A percentile compares a stretch with the other conserved stretches of the same genome.
phyloP scores from a whole-genome alignment of 306 rosid genomes.

The Hippophae tibetana region DNA sequence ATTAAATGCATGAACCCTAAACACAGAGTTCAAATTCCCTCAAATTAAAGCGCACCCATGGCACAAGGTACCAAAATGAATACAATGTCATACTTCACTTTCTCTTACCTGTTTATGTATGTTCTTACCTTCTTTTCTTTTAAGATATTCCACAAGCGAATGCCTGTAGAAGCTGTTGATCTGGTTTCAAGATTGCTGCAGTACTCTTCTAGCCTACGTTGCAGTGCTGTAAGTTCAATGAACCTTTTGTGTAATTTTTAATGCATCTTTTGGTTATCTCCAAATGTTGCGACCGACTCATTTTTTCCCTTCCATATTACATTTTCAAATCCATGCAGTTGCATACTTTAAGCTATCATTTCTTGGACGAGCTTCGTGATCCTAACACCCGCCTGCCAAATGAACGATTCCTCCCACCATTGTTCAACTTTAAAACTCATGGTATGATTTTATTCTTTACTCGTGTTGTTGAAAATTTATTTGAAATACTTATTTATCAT shows the following conservation, averaged over 20 bases:
- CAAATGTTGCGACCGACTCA: no score
- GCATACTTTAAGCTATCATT: no score
- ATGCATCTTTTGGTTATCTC: no score
- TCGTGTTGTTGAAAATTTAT: no score
- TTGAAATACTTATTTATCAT: no score
- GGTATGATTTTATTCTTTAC: no score
- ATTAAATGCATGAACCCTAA: conserved; percentile 98
- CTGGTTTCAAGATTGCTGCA: conserved; percentile 88
- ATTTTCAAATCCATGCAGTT: no score
- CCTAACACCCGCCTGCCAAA: no score
- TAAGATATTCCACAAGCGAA: conserved; percentile 90
- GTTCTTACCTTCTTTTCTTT: conserved; percentile 8
- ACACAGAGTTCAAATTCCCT: conserved; percentile 95
- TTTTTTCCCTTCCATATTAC: no score
- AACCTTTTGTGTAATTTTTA: neutral
- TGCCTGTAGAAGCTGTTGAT: conserved; percentile 99
- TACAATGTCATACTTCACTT: conserved; percentile 1
- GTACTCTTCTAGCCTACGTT: conserved; percentile 86
- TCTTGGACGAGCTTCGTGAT: no score
- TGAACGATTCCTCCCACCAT: no score
- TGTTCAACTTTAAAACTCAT: no score
- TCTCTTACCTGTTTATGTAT: neutral
- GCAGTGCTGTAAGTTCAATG: conserved; percentile 70
- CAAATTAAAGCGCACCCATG: conserved; percentile 98
- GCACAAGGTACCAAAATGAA: conserved; percentile 66